Conservation (phyloP, 2,329 filamentous ascomycete species). For the Leptographium galeiforme region DNA sequence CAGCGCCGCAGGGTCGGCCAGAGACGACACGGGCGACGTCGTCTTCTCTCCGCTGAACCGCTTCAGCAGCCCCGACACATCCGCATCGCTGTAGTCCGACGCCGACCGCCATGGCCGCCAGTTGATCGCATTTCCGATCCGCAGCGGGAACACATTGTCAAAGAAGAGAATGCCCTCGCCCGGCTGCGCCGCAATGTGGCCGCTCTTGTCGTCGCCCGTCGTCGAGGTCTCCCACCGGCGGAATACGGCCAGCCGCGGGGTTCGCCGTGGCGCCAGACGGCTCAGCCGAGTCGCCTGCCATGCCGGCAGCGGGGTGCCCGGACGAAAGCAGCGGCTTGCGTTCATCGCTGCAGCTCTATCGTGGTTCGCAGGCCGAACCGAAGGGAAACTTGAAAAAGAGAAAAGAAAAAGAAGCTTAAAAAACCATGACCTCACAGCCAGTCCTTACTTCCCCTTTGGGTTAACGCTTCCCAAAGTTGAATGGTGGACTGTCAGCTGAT, state of each 20-base stretch:
- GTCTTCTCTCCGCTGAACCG: slow-evolving; percentile 32
- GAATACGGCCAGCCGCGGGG: background rate
- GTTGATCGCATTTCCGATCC: slow-evolving; percentile 37
- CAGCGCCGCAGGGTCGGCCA: slow-evolving; percentile 35
- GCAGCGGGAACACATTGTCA: slow-evolving; percentile 80
- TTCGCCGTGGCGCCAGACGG: background rate
- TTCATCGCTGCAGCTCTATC: slow-evolving; percentile 1
- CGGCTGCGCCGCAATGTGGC: slow-evolving; percentile 63
- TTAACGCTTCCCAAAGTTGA: background rate
- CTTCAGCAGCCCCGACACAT: slow-evolving; percentile 36
- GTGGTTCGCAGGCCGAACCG: background rate
- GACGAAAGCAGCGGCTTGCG: slow-evolving; percentile 6
- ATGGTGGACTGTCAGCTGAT: background rate
- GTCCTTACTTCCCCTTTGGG: background rate
- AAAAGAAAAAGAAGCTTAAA: background rate
- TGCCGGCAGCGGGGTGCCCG: background rate
- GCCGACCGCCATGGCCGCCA: slow-evolving; percentile 30
- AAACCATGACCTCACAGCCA: background rate
- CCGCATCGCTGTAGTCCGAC: slow-evolving; percentile 20
- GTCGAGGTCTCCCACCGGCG: slow-evolving; percentile 28
- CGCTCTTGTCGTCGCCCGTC: slow-evolving; percentile 51
- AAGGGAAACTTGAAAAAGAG: background rate
- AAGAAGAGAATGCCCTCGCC: slow-evolving; percentile 83
- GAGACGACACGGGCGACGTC: background rate
- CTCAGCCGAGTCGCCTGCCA: background rate